These are phyloP conservation scores for Brassica napus DNA, from an alignment of 345 rosid species.

Conservation along the genomic window DNA sequence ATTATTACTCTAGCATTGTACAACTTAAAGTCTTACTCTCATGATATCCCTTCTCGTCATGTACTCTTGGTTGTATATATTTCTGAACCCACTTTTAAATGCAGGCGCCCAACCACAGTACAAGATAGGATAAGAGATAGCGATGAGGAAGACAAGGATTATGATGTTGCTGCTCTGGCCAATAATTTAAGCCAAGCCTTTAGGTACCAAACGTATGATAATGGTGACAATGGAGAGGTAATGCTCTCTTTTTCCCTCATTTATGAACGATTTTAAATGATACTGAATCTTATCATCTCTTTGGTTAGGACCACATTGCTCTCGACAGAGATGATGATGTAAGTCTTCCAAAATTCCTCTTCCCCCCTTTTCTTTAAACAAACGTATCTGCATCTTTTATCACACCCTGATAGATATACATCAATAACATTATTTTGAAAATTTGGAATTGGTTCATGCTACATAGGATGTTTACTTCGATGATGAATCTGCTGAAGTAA, in stretches of 20 bases:
- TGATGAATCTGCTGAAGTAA: conserved; percentile 98
- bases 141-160: conserved; percentile 95
- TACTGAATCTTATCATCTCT: conserved; percentile 17
- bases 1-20: background rate
- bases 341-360: conserved; percentile 24
- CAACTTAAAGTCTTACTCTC: background rate
- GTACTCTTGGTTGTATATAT: conserved; percentile 26
- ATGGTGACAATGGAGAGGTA: conserved; percentile 92
- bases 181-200: conserved; percentile 92
- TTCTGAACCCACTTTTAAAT: conserved; percentile 27
- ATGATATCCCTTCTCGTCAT: background rate
- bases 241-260: background rate
- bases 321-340: conserved; percentile 95
- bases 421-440: background rate
- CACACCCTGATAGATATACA: background rate
- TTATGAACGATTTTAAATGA: conserved; percentile 3
- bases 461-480: conserved; percentile 95
- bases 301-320: conserved; percentile 66
- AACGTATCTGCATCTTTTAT: background rate
- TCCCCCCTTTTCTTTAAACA: background rate
- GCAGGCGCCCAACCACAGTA: conserved; percentile 94
- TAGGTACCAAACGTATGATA: conserved; percentile 89
- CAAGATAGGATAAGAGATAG: conserved; percentile 97
- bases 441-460: conserved; percentile 10
- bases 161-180: conserved; percentile 95